Evolutionary conservation across 1,284 basidiomycete species (phyloP).

Genomic region (Waitea zeae): DNA sequence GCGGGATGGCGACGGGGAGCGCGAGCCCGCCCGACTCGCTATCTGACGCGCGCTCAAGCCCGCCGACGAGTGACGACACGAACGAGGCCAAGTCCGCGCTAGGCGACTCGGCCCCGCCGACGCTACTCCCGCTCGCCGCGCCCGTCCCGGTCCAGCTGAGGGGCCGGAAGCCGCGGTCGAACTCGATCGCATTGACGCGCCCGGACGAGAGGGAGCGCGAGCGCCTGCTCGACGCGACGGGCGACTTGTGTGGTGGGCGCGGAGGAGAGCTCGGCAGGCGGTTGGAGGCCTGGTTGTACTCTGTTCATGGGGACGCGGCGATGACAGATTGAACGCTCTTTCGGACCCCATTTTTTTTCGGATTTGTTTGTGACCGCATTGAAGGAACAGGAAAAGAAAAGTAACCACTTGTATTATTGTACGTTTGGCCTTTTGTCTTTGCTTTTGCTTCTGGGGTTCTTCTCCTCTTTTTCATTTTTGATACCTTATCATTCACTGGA

Average conservation of each 20-base stretch:
- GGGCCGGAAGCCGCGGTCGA: slow-evolving; percentile 3
- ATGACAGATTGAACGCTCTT: no score
- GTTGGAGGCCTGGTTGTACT: slow-evolving; percentile 48
- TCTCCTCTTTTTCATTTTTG: no score
- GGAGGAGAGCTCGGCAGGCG: slow-evolving; percentile 58
- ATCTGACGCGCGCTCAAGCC: slow-evolving; percentile 5
- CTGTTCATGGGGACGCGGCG: background rate
- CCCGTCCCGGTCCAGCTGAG: slow-evolving; percentile 1
- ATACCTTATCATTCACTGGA: no score
- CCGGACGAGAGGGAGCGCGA: slow-evolving; percentile 39
- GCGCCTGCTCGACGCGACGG: slow-evolving; percentile 45
- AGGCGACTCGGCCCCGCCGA: slow-evolving; percentile 9
- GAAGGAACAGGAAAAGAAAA: no score
- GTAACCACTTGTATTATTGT: no score
- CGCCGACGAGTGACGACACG: slow-evolving; percentile 5
- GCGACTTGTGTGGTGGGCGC: slow-evolving; percentile 57
- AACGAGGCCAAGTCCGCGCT: background rate
- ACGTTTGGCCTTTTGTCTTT: no score
- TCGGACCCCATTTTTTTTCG: no score
- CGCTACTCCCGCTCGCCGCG: slow-evolving; percentile 5
- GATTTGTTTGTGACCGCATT: no score
- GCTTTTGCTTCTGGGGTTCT: no score
- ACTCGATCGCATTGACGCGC: slow-evolving; percentile 6
- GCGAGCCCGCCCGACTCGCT: slow-evolving; percentile 6
- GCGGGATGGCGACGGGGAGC: slow-evolving; percentile 1